Base-by-base conservation (phyloP, 495 filamentous ascomycete species). In the Hyaloscypha hepaticicola region DNA sequence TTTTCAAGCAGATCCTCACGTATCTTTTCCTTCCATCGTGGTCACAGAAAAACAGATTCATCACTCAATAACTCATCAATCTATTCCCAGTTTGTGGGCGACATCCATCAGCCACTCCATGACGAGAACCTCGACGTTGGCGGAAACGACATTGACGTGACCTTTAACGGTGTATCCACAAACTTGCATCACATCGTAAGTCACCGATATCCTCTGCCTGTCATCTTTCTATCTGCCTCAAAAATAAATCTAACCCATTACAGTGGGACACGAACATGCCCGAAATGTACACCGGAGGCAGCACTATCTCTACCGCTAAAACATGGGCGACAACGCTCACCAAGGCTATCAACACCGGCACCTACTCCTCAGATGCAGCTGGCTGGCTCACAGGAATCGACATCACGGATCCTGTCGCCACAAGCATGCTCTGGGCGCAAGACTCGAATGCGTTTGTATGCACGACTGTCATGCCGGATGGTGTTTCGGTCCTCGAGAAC, bases 41-140 rank as follows among this genome's bases (percentile, higher is more conserved):
- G 66, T 63, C 66, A 1, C 38, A n/a, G 19, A 45, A 11, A 19
- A 9, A 4, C 38, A 45, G 4, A 45, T 16, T 45, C 38, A 14
- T 19, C 4, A 14, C 38, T 16, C 38, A 45, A 45, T 45, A 45
- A 55, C 55, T 65, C 33, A 65, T 49, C 27, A 38, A 50, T 24
- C 50, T 16, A 27, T 61, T 8, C 25, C 31, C 70, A 83, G 76
- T 83, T 86, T 66, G 58, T 85, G 22, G 86, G 86, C 34, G 87
- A 89, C 69, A 81, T 88, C 57, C 80, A 81, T 6, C 87, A 89
- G 65, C 87, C 87, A 1, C 77, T 89, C 1, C 87, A 89, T 70
- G 82, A 83, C 63, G 87, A 89, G 65, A 77, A 74, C 9, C 78
- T 81, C 34, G 79, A 83, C 8, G 69, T 79, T 3, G 87, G 87